Evolutionary conservation across 2,329 filamentous ascomycete species (phyloP).

Genomic region (Colletotrichum gloeosporioides): DNA sequence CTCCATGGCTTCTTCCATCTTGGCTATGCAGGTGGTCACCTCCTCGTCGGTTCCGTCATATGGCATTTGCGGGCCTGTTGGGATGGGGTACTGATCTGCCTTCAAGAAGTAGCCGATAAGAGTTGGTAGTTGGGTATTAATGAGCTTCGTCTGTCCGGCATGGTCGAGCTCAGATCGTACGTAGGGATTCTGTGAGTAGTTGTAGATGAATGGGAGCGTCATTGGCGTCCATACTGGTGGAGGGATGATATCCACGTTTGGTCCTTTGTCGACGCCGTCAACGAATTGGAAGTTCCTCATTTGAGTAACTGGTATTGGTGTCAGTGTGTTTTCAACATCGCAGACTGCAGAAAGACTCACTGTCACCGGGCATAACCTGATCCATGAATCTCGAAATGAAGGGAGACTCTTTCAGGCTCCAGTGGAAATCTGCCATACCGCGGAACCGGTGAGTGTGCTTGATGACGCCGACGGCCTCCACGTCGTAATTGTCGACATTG

Average conservation of each 20-base stretch:
- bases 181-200: constrained; percentile 85
- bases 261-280: constrained; percentile 57
- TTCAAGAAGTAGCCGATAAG: constrained; percentile 64
- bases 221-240: constrained; percentile 80
- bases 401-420: constrained; percentile 69
- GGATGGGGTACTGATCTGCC: constrained; percentile 66
- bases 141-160: constrained; percentile 55
- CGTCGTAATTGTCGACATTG: constrained; percentile 69
- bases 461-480: constrained; percentile 75
- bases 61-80: constrained; percentile 64
- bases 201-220: constrained; percentile 76
- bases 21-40: constrained; percentile 67
- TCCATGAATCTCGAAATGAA: constrained; percentile 77
- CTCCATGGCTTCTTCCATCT: constrained; percentile 70
- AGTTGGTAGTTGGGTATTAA: constrained; percentile 65
- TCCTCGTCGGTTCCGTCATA: constrained; percentile 64
- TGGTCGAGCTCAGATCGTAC: constrained; percentile 68
- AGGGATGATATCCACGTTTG: constrained; percentile 75
- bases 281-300: constrained; percentile 66
- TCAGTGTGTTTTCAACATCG: constrained; percentile 41
- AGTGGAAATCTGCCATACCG: constrained; percentile 86
- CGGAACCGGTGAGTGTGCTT: constrained; percentile 87
- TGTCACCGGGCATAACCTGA: constrained; percentile 73
- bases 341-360: constrained; percentile 45
- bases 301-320: constrained; percentile 38